Evolutionary conservation across 306 rosid genomes (phyloP).

Genomic region (Malus sieversii): DNA sequence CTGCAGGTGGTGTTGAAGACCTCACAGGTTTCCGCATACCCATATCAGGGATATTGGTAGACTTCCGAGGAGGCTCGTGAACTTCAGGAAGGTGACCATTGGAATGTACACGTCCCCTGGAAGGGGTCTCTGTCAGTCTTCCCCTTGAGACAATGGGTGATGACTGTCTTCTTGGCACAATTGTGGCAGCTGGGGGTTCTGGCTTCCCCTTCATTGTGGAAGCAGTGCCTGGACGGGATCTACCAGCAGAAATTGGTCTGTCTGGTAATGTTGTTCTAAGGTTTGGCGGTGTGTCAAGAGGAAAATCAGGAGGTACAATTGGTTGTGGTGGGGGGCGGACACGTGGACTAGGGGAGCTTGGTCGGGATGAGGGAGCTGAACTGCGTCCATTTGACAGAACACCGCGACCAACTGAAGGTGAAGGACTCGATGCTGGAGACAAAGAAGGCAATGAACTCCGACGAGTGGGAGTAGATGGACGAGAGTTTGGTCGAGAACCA

Average conservation of each 20-base stretch:
- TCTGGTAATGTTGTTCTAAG: constrained; percentile 86
- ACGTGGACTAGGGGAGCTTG: constrained; percentile 87
- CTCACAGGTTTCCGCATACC: constrained; percentile 61
- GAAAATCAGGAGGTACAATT: constrained; percentile 77
- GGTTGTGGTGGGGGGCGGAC: constrained; percentile 75
- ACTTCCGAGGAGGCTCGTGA: constrained; percentile 55
- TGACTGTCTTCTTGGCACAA: constrained; percentile 56
- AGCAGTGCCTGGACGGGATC: constrained; percentile 66
- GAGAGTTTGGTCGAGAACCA: constrained; percentile 53
- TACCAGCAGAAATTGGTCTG: constrained; percentile 93
- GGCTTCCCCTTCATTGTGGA: constrained; percentile 46
- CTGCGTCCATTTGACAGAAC: constrained; percentile 49
- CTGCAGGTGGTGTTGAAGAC: constrained; percentile 52
- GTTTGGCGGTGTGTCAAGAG: constrained; percentile 90
- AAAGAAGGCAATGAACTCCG: constrained; percentile 51
- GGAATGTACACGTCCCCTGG: constrained; percentile 49
- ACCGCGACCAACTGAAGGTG: constrained; percentile 40
- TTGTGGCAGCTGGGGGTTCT: constrained; percentile 42
- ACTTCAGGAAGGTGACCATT: constrained; percentile 56
- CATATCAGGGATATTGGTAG: constrained; percentile 47
- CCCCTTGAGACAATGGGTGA: constrained; percentile 80
- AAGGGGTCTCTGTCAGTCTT: constrained; percentile 55
- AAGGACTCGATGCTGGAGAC: constrained; percentile 46
- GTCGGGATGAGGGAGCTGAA: constrained; percentile 69
- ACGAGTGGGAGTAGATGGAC: constrained; percentile 86